Base-by-base conservation (phyloP, 2,329 filamentous ascomycete genomes). In the Apiospora aurea region DNA sequence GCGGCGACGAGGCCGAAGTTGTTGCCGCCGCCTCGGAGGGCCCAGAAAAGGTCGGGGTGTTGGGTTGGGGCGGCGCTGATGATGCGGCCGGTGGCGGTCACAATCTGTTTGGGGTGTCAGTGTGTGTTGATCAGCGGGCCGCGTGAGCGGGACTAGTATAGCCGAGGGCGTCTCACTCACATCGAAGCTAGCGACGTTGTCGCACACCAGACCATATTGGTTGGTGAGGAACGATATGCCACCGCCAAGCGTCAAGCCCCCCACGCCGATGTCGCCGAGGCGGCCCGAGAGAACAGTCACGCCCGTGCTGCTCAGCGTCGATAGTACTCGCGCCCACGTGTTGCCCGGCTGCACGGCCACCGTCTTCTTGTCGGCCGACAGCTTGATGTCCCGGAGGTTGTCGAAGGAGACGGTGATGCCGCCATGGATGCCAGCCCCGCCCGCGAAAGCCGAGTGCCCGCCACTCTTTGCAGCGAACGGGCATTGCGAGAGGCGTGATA, bases 181-280 rank as follows among this genome's bases (percentile, higher is more conserved):
- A 72, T 85, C 75, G 68, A 79, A 85, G 68, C 80, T 81, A 51
- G 79, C 71, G 1, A 87, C 81, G 47, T 82, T 84, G 71, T 86
- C 86, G 69, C 83, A 85, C 21, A 79, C 82, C 71, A 83, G 83
- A 2, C 86, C 86, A 51, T 82, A 77, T 0, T 79, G 78, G 11
- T 51, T 71, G 6, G 74, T 71, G 68, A 74, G 73, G 61, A 76
- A 77, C 6, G 73, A 74, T 34, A 75, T 73, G 16, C 78, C 78
- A 21, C 78, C 61, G 2, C 78, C 78, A 0, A 74, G 71, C 14
- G 76, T 69, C 41, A 80, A 76, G 43, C 77, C 78, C 4, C 70
- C 75, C 18, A 80, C 77, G n/a, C 77, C 78, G 18, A 80, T 76
- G 16, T 67, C 70, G 13, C 71, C 70, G n/a, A 75, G 71, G 14